These are phyloP conservation scores for Alternaria novae-zelandiae DNA, from an alignment of 2,329 filamentous ascomycete species.

Conservation along the genomic window DNA sequence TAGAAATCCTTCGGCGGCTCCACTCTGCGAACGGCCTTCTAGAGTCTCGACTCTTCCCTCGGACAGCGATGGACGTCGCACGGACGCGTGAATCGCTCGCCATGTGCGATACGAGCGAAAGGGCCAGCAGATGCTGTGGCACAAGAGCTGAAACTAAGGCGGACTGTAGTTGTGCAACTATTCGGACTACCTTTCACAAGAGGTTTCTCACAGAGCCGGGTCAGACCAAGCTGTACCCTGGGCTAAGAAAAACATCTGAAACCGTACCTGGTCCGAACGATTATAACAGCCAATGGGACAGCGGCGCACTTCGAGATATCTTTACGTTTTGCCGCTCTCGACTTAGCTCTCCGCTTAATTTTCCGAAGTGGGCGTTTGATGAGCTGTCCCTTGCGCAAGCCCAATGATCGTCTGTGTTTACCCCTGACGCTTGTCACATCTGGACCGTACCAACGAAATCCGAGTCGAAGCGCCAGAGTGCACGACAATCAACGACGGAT, in stretches of 20 bases:
- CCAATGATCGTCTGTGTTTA: slow-evolving; percentile 23
- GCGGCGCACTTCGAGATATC: slow-evolving; percentile 2
- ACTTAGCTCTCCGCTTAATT: slow-evolving; percentile 21
- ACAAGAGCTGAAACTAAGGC: slow-evolving; percentile 23
- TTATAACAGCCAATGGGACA: slow-evolving; percentile 20
- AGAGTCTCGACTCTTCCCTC: slow-evolving; percentile 27
- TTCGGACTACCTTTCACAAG: slow-evolving; percentile 18
- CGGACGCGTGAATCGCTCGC: slow-evolving; percentile 20
- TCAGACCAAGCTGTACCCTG: slow-evolving; percentile 17
- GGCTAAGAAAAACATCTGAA: slow-evolving; percentile 28
- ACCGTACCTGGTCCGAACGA: slow-evolving; percentile 21
- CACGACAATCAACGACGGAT: slow-evolving; percentile 2
- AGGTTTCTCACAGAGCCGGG: slow-evolving; percentile 3
- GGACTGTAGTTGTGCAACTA: slow-evolving; percentile 20
- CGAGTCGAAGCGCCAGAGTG: slow-evolving; percentile 24
- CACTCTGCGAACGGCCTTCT: slow-evolving; percentile 13
- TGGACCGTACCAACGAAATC: slow-evolving; percentile 20
- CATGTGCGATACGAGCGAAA: background rate
- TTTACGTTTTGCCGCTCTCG: slow-evolving; percentile 14
- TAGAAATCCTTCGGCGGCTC: slow-evolving; percentile 3
- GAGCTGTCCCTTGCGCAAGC: slow-evolving; percentile 30
- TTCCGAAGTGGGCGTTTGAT: slow-evolving; percentile 26
- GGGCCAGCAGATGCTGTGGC: slow-evolving; percentile 21
- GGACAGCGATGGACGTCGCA: slow-evolving; percentile 11
- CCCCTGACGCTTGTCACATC: slow-evolving; percentile 30